phyloP scores from a whole-genome alignment of 2,329 filamentous ascomycete genomes.

The Whalleya microplaca region DNA sequence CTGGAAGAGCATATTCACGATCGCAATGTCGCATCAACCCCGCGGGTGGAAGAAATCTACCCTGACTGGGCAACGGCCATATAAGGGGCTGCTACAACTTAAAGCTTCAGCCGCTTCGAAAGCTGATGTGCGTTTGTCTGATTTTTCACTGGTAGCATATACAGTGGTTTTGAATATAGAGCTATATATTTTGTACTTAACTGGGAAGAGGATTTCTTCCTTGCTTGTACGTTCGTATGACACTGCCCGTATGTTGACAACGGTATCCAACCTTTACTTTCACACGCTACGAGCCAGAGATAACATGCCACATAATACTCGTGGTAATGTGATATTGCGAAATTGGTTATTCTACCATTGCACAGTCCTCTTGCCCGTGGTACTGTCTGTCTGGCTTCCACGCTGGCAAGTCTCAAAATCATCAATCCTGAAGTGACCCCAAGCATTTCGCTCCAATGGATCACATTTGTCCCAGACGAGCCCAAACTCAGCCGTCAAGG shows the following conservation, averaged over 20 bases:
- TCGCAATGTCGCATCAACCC: constrained; percentile 39
- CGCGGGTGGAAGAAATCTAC: constrained; percentile 37
- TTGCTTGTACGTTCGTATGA: too few species aligned
- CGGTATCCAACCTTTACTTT: too few species aligned
- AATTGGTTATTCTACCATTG: constrained; percentile 13
- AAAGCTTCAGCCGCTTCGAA: neutral
- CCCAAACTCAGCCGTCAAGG: constrained; percentile 18
- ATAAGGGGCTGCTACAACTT: constrained; percentile 4
- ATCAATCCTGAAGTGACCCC: constrained; percentile 23
- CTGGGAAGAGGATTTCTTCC: too few species aligned
- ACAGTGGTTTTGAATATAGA: too few species aligned
- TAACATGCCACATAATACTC: neutral
- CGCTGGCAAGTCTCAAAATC: constrained; percentile 23
- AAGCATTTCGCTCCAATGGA: constrained; percentile 13
- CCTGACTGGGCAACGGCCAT: constrained; percentile 39
- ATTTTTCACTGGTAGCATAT: neutral
- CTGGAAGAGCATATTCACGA: constrained; percentile 40
- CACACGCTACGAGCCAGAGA: too few species aligned
- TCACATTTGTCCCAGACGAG: constrained; percentile 24
- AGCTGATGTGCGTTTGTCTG: neutral
- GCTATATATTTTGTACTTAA: too few species aligned
- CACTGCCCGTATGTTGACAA: too few species aligned
- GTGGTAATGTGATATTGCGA: too few species aligned
- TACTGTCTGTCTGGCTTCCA: constrained; percentile 2
- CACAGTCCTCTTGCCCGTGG: constrained; percentile 16